Conservation (phyloP, 140 eudicot species). For the Bidens hawaiensis region DNA sequence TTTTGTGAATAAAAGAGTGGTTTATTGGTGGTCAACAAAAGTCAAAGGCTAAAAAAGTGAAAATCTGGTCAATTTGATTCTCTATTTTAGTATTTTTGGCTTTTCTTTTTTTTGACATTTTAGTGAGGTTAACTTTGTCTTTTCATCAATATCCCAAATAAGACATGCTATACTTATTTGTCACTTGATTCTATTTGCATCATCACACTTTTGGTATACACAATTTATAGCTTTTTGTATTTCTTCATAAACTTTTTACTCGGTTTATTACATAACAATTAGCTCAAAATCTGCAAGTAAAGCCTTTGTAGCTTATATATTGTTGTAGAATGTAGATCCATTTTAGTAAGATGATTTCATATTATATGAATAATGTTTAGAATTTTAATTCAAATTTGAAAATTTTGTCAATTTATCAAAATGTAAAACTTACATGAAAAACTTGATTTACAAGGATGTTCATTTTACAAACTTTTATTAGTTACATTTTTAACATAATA, state of each 20-base stretch:
- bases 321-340: too few species aligned
- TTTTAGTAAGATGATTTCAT: too few species aligned
- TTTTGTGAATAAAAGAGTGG: conserved; percentile 29
- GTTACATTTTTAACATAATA: too few species aligned
- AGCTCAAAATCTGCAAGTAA: too few species aligned
- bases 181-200: conserved; percentile 33
- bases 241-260: neutral
- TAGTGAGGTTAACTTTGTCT: conserved; percentile 20
- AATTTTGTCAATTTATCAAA: too few species aligned
- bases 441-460: too few species aligned
- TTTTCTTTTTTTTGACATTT: conserved; percentile 34
- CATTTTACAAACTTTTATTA: too few species aligned
- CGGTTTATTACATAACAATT: too few species aligned
- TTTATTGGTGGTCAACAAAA: conserved; percentile 33
- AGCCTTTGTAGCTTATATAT: too few species aligned
- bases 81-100: conserved; percentile 24
- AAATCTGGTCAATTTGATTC: conserved; percentile 34
- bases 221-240: neutral
- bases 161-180: conserved; percentile 30
- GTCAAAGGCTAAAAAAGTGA: conserved; percentile 28
- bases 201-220: conserved; percentile 25
- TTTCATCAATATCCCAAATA: conserved; percentile 17
- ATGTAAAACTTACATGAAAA: too few species aligned
- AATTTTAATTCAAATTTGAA: too few species aligned
- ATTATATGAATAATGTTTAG: too few species aligned